Evolutionary conservation across 441 rosid genomes (phyloP).

Genomic region (Pelargonium myrrhifolium): DNA sequence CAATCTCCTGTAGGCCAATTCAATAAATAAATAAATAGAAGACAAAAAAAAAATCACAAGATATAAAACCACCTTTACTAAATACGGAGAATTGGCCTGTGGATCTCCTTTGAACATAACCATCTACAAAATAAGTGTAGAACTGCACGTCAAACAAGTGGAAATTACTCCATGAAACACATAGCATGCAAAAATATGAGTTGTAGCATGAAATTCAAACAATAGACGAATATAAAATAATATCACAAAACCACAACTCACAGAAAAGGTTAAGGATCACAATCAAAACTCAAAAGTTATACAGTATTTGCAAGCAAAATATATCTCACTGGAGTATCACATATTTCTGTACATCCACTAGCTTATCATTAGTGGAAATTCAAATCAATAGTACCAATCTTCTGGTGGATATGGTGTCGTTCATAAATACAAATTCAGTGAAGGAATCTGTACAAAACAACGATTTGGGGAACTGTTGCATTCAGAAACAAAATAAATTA

Average conservation of each 20-base stretch:
- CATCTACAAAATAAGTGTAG: slow-evolving; percentile 81
- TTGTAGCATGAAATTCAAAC: not conserved
- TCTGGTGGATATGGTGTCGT: not conserved
- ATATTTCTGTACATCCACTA: not conserved
- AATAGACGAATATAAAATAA: not conserved
- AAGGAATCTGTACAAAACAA: not conserved
- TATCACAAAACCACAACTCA: not conserved
- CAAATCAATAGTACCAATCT: not conserved
- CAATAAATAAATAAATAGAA: not conserved
- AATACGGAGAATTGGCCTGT: slow-evolving; percentile 61
- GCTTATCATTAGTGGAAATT: not conserved
- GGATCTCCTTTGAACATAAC: slow-evolving; percentile 54
- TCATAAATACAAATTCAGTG: not conserved
- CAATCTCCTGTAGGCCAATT: not conserved
- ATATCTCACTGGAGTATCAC: not conserved
- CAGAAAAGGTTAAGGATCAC: not conserved
- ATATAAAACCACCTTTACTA: slow-evolving; percentile 57
- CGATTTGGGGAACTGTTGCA: not conserved
- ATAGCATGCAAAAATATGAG: slow-evolving; percentile 13
- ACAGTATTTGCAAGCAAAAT: not conserved
- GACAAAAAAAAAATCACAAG: slow-evolving; percentile 1
- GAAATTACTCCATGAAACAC: slow-evolving; percentile 46
- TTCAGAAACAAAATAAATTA: not conserved
- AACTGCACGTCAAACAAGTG: slow-evolving; percentile 84
- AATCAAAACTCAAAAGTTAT: not conserved